Evolutionary conservation across 2,329 filamentous ascomycete genomes (phyloP).

Genomic region (Apiospora pterosperma): DNA sequence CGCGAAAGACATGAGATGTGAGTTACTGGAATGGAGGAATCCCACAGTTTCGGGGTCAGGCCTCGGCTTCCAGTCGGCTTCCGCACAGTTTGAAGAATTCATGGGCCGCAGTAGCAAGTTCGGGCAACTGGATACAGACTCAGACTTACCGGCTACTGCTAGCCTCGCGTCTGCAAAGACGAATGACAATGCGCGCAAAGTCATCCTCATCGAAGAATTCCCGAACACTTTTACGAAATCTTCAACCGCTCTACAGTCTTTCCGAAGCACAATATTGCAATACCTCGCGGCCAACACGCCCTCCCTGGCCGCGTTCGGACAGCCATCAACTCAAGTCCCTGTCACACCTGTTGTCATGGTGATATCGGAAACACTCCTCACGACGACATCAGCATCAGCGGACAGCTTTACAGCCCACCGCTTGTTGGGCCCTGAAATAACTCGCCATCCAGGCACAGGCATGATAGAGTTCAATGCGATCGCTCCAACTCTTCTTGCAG

Average conservation of each 20-base stretch:
- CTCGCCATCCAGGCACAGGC: slow-evolving; percentile 73
- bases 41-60: slow-evolving; percentile 51
- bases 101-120: slow-evolving; percentile 78
- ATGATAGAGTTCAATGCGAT: slow-evolving; percentile 92
- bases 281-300: slow-evolving; percentile 69
- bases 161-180: slow-evolving; percentile 5
- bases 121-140: slow-evolving; percentile 58
- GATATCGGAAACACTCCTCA: slow-evolving; percentile 85
- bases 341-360: slow-evolving; percentile 80
- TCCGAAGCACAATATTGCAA: slow-evolving; percentile 71
- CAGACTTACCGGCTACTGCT: slow-evolving; percentile 18
- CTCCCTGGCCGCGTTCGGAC: slow-evolving; percentile 45
- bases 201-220: slow-evolving; percentile 80
- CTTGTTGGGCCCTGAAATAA: slow-evolving; percentile 80
- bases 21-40: slow-evolving; percentile 89
- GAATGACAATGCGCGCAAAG: slow-evolving; percentile 35
- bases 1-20: slow-evolving; percentile 70
- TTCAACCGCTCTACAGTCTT: slow-evolving; percentile 62
- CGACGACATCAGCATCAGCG: slow-evolving; percentile 77
- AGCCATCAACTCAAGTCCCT: slow-evolving; percentile 37
- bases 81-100: slow-evolving; percentile 89
- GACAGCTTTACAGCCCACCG: slow-evolving; percentile 94
- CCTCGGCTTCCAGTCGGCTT: slow-evolving; percentile 65
- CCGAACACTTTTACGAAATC: slow-evolving; percentile 69
- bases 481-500: slow-evolving; percentile 79